Evolutionary conservation across 164 flowering plant genomes (phyloP).

Genomic region (Vitis riparia): DNA sequence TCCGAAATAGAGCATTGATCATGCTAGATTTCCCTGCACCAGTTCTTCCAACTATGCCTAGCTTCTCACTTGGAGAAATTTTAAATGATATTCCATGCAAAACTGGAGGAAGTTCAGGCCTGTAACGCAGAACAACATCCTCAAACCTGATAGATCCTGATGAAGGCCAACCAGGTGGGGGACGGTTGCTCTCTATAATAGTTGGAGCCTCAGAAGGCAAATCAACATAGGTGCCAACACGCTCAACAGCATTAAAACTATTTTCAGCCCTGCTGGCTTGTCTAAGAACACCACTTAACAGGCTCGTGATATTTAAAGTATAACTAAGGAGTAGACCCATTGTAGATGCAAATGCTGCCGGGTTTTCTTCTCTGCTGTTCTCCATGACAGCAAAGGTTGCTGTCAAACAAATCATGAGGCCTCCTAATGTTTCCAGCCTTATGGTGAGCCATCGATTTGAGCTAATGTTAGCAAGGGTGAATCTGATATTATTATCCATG

Average conservation of each 20-base stretch:
- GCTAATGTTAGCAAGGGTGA: constrained; percentile 74
- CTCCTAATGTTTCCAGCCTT: constrained; percentile 86
- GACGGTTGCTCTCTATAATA: constrained; percentile 66
- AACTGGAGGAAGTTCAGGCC: constrained; percentile 96
- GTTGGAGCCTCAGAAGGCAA: constrained; percentile 85
- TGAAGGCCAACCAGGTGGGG: constrained; percentile 95
- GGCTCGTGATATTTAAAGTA: constrained; percentile 75
- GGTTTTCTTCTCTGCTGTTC: constrained; percentile 67
- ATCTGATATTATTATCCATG: constrained; percentile 91
- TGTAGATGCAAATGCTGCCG: constrained; percentile 79
- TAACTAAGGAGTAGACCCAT: constrained; percentile 98
- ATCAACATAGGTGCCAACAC: constrained; percentile 81
- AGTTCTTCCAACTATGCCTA: constrained; percentile 96
- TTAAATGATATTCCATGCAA: constrained; percentile 78
- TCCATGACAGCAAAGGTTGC: constrained; percentile 96
- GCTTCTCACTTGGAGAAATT: constrained; percentile 74
- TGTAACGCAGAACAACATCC: constrained; percentile 80
- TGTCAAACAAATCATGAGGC: constrained; percentile 93
- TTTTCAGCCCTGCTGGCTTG: constrained; percentile 93
- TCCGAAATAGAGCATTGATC: constrained; percentile 91
- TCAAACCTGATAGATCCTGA: constrained; percentile 74
- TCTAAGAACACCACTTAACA: constrained; percentile 78
- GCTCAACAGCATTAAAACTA: constrained; percentile 87
- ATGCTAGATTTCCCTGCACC: constrained; percentile 98
- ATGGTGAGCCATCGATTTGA: constrained; percentile 93